Base-by-base conservation (phyloP, 108 stramenopile genomes). In the Epipyxis sp. region DNA sequence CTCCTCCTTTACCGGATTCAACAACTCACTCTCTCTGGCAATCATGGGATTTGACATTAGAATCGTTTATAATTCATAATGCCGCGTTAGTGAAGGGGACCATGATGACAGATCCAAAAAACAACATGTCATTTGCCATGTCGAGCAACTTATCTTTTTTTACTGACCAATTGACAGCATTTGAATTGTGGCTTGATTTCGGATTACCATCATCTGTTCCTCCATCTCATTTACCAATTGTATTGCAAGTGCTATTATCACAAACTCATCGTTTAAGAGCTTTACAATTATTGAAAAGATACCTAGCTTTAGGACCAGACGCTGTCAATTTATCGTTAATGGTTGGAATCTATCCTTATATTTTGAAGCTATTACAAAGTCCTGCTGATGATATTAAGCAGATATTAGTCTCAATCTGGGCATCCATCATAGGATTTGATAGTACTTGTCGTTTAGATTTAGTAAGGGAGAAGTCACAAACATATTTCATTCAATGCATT, bases 11-110 rank as follows among this genome's bases (percentile, higher is more conserved):
- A 34, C 97, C 97, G 41, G 86, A 91, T 35, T 92, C 93, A 1
- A 85, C 94, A 77, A 54, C 85, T 20, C 99, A 99, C 86, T 94
- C 95, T 1, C 80, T 99, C 39, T 99, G 99, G 99, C 88, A 91
- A 65, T 86, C 99, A 0, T 99, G 97, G 97, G 99, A 99, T 84
- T 78, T 96, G n/a, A 97, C 95, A 0, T 93, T 95, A 42, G 99
- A 98, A 80, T 93, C 90, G 0, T 93, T 94, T 69, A 80, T 99
- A 30, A 85, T 88, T 69, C 87, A 87, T 43, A 81, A 98, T 16
- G 59, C 40, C 77, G 30, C 71, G 0, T 34, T 42, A 1, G 78
- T 40, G 0, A 74, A 74, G 45, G 25, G 34, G 16, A 65, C 13
- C 10, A 65, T 16, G 30, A 65, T 65, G 61, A 37, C 35, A 13